Base-by-base conservation (phyloP, 2,329 filamentous ascomycete genomes). In the Aureobasidium subglaciale region DNA sequence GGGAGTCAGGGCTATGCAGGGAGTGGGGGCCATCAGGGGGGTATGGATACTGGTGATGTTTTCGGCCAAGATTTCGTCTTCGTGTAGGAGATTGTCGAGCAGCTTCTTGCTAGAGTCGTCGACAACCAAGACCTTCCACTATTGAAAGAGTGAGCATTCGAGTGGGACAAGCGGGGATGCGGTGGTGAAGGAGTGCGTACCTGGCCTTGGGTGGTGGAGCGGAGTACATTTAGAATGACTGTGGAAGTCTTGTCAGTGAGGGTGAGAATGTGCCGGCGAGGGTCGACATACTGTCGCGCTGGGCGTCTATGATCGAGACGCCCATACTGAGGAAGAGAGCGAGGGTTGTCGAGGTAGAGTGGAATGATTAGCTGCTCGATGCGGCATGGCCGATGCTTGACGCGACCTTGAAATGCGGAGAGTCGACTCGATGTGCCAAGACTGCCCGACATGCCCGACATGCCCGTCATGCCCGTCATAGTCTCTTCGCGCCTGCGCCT, bases 121-220 rank as follows among this genome's bases (percentile, higher is more conserved):
- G 65, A 96, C 78, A 53, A 99, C 86, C 63, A 99, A 77, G 63
- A 96, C 88, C 82, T 97, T 99, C 93, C 93, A 99, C 90, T 96
- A 63, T 18, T 18, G 16, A 59, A 62, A 55, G 45, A 1, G 34
- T 10, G 8, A 37, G 30, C 3, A 8, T 4, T 20, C 41, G 16
- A 37, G 13, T 6, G 10, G 18, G 13, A 20, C 9, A 9, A n/a
- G 27, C 10, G n/a, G 13, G 15, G n/a, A 38, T 11, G 32, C 8
- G n/a, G n/a, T 15, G 35, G 35, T 20, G 3, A 10, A 34, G n/a
- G n/a, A n/a, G 18, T 18, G 61, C 68, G 50, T 62, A 70, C 69
- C 58, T 96, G 89, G 74, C 86, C 86, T 70, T 82, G 83, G 57
- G 87, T 92, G 61, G 91, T 88, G 68, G 83, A 79, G 67, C 85